A percentile compares a stretch with the other conserved stretches of the same genome.
phyloP scores from a whole-genome alignment of 768 basidiomycete species.

The Russula virescens region DNA sequence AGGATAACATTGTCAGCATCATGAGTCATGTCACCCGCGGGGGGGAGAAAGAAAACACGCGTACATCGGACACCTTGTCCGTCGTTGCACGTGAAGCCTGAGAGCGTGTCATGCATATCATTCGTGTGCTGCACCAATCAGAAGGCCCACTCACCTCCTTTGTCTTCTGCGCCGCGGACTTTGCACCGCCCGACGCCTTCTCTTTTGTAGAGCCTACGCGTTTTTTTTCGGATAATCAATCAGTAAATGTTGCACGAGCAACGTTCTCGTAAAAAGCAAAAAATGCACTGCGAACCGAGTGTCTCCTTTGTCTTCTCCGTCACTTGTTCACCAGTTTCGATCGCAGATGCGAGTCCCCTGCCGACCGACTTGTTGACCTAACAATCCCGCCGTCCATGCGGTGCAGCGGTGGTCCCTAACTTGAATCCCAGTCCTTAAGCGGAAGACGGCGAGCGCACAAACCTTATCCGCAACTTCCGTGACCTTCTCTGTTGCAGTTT shows the following conservation, averaged over 20 bases:
- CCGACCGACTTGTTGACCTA: conserved; percentile 23
- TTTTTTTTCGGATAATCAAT: not conserved
- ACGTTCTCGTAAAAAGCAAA: not conserved
- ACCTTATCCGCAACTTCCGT: conserved; percentile 22
- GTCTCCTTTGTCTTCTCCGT: conserved; percentile 22
- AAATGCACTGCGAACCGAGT: conserved; percentile 10
- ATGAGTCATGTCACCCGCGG: not conserved
- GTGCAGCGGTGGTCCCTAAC: not conserved
- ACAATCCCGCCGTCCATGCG: not conserved
- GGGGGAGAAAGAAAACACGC: too few species aligned
- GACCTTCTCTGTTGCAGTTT: conserved; percentile 17
- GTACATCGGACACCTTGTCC: conserved; percentile 12
- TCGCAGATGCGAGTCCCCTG: conserved; percentile 18
- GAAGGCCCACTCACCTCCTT: conserved; percentile 1
- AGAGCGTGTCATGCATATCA: too few species aligned
- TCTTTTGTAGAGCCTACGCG: conserved; percentile 14
- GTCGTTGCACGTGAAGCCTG: conserved; percentile 1
- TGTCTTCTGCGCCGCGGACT: conserved; percentile 3
- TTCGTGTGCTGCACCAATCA: not conserved
- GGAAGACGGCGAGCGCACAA: not conserved
- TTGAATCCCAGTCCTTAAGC: not conserved
- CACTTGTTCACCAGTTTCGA: conserved; percentile 18
- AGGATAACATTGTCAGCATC: not conserved
- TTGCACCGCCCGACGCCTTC: not conserved
- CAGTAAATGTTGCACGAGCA: not conserved